phyloP scores from a whole-genome alignment of 768 basidiomycete species.

The Boletus fagicola region DNA sequence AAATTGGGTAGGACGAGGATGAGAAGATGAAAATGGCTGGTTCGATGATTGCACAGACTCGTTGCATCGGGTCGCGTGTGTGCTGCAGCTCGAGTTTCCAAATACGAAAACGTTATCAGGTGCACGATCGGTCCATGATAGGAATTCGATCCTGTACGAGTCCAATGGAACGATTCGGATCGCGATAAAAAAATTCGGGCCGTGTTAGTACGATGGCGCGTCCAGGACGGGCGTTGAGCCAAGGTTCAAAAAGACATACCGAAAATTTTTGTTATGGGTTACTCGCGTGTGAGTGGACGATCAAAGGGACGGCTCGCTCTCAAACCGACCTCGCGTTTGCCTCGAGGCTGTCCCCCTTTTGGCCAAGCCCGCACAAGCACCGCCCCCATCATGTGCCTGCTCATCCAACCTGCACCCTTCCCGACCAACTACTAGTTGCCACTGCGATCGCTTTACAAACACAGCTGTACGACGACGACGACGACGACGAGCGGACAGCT shows the following conservation, averaged over 20 bases:
- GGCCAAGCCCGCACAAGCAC: conserved; percentile 2
- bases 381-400: conserved; percentile 4
- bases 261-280: conserved; percentile 1
- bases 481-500: background rate
- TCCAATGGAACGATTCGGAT: conserved; percentile 25
- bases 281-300: conserved; percentile 1
- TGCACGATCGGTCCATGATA: conserved; percentile 34
- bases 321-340: conserved; percentile 20
- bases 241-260: conserved; percentile 7
- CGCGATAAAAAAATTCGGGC: conserved; percentile 1
- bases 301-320: background rate
- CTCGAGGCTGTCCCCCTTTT: conserved; percentile 28
- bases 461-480: background rate
- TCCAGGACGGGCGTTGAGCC: background rate
- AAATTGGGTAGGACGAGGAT: conserved; percentile 9
- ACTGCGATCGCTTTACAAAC: background rate
- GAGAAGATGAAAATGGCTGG: conserved; percentile 20
- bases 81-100: conserved; percentile 14
- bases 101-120: conserved; percentile 32
- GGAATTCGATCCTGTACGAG: conserved; percentile 22
- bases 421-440: background rate
- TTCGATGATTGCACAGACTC: conserved; percentile 25
- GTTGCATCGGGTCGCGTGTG: conserved; percentile 32
- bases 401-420: background rate
- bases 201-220: conserved; percentile 3